These are phyloP conservation scores for Avena eriantha DNA, from an alignment of 176 grass and related monocot genomes.

Conservation along the genomic window DNA sequence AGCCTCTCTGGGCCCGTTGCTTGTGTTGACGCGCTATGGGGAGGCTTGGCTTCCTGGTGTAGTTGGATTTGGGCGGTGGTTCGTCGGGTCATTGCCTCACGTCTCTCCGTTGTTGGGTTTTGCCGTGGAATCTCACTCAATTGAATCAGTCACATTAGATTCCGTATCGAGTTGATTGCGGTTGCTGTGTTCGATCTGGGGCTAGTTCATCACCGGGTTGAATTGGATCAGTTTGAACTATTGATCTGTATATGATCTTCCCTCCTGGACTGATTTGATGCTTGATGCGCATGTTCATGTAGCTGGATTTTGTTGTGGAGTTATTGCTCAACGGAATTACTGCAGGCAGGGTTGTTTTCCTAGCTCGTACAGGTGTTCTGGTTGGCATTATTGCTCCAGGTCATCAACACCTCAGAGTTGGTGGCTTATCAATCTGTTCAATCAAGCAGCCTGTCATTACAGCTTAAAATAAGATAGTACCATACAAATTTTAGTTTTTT, in stretches of 20 bases:
- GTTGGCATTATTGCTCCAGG: constrained; percentile 39
- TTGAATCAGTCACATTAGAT: background rate
- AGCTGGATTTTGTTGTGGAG: constrained; percentile 10
- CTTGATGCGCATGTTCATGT: background rate
- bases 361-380: background rate
- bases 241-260: background rate
- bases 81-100: background rate
- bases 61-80: background rate
- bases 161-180: background rate
- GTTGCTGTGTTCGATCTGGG: background rate
- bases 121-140: background rate
- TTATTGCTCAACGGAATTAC: background rate
- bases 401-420: constrained; percentile 30
- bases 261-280: background rate
- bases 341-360: background rate
- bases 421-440: constrained; percentile 14
- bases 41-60: background rate
- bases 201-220: background rate
- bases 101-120: background rate
- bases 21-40: background rate
- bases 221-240: background rate
- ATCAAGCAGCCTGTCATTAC: constrained; percentile 16
- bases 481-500: too few species aligned
- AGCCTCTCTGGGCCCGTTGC: background rate
- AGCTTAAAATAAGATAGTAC: background rate